Percentiles rank a stretch among this genome's conserved stretches.
These are phyloP conservation scores for Discostella pseudostelligera DNA, from an alignment of 108 stramenopile species.

Conservation along the genomic window DNA sequence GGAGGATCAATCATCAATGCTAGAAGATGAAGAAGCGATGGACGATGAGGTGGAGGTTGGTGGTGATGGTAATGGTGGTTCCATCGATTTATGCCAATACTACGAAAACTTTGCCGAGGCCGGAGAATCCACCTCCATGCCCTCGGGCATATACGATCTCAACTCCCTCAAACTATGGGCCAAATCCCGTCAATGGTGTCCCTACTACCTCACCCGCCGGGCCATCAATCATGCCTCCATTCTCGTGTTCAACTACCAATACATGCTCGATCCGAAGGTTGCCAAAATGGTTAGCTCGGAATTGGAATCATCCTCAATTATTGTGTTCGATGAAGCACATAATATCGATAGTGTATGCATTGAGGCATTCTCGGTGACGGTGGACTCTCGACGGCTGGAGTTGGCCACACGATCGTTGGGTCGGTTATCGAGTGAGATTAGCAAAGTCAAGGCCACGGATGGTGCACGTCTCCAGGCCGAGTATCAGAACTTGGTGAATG, in stretches of 20 bases:
- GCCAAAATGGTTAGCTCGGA: conserved; percentile 92
- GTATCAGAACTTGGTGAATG: conserved; percentile 89
- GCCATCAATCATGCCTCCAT: conserved; percentile 97
- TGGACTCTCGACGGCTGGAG: conserved; percentile 91
- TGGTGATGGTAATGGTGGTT: conserved; percentile 32
- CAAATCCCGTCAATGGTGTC: conserved; percentile 91
- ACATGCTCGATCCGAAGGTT: conserved; percentile 97
- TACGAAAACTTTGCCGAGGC: conserved; percentile 91
- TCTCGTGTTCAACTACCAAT: conserved; percentile 99
- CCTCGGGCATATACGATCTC: conserved; percentile 94
- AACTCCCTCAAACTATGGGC: conserved; percentile 94
- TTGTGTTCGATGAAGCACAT: conserved; percentile 99
- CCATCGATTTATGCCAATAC: conserved; percentile 88
- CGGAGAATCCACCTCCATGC: conserved; percentile 84
- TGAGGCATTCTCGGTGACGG: conserved; percentile 93
- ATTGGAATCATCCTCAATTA: conserved; percentile 94
- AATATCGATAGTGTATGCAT: conserved; percentile 99
- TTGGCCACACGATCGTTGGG: conserved; percentile 89
- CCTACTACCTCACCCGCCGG: conserved; percentile 97
- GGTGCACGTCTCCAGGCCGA: conserved; percentile 86
- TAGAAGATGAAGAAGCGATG: conserved; percentile 7
- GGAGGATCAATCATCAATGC: not conserved
- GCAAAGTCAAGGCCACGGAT: conserved; percentile 84
- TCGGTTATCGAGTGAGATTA: conserved; percentile 79
- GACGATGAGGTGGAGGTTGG: conserved; percentile 8